Base-by-base conservation (phyloP, 2,329 filamentous ascomycete species). In the Lachnellula cervina region DNA sequence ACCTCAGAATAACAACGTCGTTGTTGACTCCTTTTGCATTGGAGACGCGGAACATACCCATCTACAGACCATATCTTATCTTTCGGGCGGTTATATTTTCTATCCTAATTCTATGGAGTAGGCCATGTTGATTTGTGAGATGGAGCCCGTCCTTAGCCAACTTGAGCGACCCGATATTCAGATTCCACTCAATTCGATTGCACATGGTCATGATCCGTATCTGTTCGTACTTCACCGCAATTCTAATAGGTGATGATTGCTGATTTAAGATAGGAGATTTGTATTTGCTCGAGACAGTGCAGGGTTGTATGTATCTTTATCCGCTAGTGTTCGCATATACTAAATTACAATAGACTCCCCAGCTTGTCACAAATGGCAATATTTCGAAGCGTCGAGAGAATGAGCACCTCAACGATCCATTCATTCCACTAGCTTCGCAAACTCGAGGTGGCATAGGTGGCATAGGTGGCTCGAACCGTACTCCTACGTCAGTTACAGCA, bases 71-170 rank as follows among this genome's bases (percentile, higher is more conserved):
- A 44, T 56, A 7, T 56, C 54, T 13, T 52, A 56, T n/a, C 49
- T 56, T 34, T 43, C 55, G 4, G 55, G 55, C 17, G 51, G 55
- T 17, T 58, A 54, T 21, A 54, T 38, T 7, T 58, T 58, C 28
- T 5, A 42, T 9, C 55, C 55, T 21, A 8, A 52, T 5, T 48
- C 51, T 6, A 25, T 56, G 9, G 54, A 52, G 17, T 34, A 56
- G 21, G 49, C 54, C 2, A 56, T 56, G 54, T 43, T 44, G 19
- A 52, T 57, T 13, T 57, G 55, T 32, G 55, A 53, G 28, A 57
- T 57, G 55, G 55, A 57, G 40, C 55, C 50, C 13, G 55, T 57
- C 16, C 46, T 57, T 4, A 53, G 38, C 40, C 47, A 47, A 37
- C 42, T 54, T 9, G 50, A 57, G 51, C 44, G 55, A 16, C 55